These are phyloP conservation scores for Microbotryum silenes-acaulis DNA, from an alignment of 1,284 basidiomycete genomes.

Conservation along the genomic window DNA sequence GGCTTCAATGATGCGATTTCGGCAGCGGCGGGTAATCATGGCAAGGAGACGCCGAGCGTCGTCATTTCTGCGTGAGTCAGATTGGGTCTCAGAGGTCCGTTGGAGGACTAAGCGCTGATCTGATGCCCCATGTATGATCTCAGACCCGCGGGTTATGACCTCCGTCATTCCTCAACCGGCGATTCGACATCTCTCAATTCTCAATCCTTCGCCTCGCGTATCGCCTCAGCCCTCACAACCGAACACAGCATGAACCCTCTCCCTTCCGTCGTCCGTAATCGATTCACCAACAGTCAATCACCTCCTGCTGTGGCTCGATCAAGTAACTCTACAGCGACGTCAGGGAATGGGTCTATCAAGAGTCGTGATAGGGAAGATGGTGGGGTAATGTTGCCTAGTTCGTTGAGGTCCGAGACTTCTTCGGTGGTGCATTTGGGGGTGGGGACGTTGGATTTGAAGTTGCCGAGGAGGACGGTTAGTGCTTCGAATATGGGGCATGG, in stretches of 20 bases:
- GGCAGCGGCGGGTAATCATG: neutral
- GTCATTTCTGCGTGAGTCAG: slow-evolving; percentile 5
- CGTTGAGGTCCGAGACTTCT: neutral
- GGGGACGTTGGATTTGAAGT: neutral
- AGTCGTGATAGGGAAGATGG: neutral
- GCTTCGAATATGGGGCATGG: neutral
- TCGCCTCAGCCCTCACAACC: slow-evolving; percentile 1
- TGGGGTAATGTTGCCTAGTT: neutral
- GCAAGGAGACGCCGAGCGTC: neutral
- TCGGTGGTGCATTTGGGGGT: neutral
- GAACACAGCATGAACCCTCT: neutral
- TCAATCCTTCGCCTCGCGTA: neutral
- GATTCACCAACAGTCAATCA: neutral
- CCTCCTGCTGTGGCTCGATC: neutral
- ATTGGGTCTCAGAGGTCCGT: too few relatives aligned
- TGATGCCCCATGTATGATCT: neutral
- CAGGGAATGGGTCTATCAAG: neutral
- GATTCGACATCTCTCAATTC: neutral
- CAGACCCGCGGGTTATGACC: neutral
- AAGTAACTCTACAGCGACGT: neutral
- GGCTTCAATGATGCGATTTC: neutral
- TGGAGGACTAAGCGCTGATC: too few relatives aligned
- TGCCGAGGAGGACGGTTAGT: neutral
- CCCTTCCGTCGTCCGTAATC: neutral
- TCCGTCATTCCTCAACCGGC: neutral